Conservation (phyloP, 768 basidiomycete genomes). For the Zangia roseola region DNA sequence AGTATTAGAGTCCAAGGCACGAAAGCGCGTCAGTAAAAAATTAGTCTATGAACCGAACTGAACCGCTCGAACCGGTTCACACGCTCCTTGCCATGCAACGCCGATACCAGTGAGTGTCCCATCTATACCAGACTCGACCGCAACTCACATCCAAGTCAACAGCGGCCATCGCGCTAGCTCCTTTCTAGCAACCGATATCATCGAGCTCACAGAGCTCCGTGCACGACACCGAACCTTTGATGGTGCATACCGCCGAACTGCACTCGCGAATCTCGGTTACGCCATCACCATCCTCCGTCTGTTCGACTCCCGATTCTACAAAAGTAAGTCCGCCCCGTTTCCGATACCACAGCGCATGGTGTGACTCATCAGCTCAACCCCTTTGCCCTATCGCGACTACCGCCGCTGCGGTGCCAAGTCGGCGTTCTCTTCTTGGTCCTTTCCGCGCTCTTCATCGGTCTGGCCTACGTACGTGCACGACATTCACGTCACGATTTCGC, state of each 20-base stretch:
- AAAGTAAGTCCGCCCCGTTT: conserved; percentile 41
- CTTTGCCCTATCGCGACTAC: not conserved
- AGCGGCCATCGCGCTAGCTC: conserved; percentile 51
- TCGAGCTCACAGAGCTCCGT: conserved; percentile 69
- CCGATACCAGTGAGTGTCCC: conserved; percentile 26
- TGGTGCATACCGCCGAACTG: conserved; percentile 77
- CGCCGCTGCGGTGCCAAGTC: conserved; percentile 27
- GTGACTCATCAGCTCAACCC: not conserved
- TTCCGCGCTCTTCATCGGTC: conserved; percentile 55
- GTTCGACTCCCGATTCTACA: conserved; percentile 74
- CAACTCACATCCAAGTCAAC: conserved; percentile 10
- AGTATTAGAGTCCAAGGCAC: not conserved
- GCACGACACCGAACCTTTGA: conserved; percentile 82
- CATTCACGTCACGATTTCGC: conserved; percentile 77
- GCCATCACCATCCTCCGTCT: conserved; percentile 72
- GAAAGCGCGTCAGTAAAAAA: conserved; percentile 5
- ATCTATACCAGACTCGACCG: not conserved
- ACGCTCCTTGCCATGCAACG: conserved; percentile 12
- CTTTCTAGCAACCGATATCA: conserved; percentile 51
- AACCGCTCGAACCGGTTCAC: conserved; percentile 21
- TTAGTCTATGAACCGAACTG: conserved; percentile 11
- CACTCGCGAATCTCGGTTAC: conserved; percentile 71
- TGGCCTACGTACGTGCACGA: conserved; percentile 59
- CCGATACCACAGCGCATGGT: no score
- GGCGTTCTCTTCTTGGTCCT: conserved; percentile 67